Percentiles rank a stretch among this genome's conserved stretches.
phyloP scores from a whole-genome alignment of 2,329 filamentous ascomycete species.

The Leptodontidium sp. region DNA sequence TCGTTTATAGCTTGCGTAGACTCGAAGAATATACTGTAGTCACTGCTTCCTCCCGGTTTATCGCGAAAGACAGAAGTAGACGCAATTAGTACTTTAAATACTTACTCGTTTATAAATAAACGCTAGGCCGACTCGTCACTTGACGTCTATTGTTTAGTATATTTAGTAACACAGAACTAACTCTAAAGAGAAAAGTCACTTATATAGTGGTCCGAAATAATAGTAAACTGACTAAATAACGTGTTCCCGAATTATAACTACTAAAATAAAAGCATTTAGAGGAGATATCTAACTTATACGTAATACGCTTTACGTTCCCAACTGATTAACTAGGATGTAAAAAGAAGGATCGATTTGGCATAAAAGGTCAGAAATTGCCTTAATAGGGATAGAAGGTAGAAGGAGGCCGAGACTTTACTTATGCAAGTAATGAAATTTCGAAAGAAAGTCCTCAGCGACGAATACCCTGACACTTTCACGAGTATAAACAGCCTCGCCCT shows the following conservation, averaged over 20 bases:
- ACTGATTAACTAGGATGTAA: background rate
- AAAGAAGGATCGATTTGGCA: slow-evolving; percentile 6
- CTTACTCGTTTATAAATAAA: slow-evolving; percentile 36
- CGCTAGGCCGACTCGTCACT: slow-evolving; percentile 20
- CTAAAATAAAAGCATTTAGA: slow-evolving; percentile 33
- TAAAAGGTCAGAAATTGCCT: background rate
- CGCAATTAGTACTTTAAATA: slow-evolving; percentile 32
- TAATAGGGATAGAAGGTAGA: background rate
- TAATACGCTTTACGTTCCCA: slow-evolving; percentile 17
- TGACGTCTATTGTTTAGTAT: slow-evolving; percentile 36
- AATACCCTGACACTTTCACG: background rate
- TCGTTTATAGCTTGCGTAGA: slow-evolving; percentile 52
- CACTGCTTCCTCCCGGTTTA: slow-evolving; percentile 44
- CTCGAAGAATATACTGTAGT: slow-evolving; percentile 50
- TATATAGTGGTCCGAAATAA: slow-evolving; percentile 25
- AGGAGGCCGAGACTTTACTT: background rate
- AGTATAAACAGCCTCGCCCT: background rate
- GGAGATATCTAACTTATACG: slow-evolving; percentile 30
- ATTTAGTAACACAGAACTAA: slow-evolving; percentile 35
- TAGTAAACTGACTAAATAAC: slow-evolving; percentile 27
- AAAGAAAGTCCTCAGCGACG: background rate
- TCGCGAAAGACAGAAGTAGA: slow-evolving; percentile 23
- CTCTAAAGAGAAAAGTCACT: slow-evolving; percentile 27
- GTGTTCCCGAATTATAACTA: slow-evolving; percentile 30
- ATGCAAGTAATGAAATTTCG: background rate